Evolutionary conservation across 768 basidiomycete genomes (phyloP).

Genomic region (Paxillus involutus): DNA sequence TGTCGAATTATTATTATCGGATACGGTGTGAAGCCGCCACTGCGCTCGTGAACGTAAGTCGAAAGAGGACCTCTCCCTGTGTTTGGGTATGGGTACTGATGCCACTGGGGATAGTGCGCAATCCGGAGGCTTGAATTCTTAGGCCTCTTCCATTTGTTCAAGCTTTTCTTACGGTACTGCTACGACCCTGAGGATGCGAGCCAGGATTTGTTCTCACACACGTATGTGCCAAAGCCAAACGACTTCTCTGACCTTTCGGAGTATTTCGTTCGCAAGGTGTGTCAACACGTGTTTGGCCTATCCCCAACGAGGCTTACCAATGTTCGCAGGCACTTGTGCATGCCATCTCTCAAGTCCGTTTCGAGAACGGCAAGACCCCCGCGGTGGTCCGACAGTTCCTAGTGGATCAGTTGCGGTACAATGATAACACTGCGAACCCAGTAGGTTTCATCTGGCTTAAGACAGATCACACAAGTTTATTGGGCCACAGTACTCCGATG

Average conservation of each 20-base stretch:
- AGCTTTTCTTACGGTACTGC: constrained; percentile 87
- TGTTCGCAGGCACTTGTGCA: constrained; percentile 65
- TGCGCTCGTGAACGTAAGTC: constrained; percentile 75
- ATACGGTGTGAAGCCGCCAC: constrained; percentile 93
- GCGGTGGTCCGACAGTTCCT: constrained; percentile 84
- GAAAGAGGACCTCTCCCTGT: not conserved
- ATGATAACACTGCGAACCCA: constrained; percentile 90
- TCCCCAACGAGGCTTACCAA: constrained; percentile 4
- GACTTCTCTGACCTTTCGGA: constrained; percentile 90
- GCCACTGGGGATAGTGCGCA: constrained; percentile 62
- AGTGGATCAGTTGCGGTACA: constrained; percentile 90
- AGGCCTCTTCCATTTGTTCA: constrained; percentile 94
- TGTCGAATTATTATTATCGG: constrained; percentile 94
- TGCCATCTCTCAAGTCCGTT: constrained; percentile 83
- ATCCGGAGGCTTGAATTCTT: constrained; percentile 79
- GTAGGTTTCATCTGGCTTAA: constrained; percentile 44
- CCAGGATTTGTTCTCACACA: constrained; percentile 83
- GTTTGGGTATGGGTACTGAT: constrained; percentile 10
- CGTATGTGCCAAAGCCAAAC: constrained; percentile 93
- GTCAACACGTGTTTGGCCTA: not conserved
- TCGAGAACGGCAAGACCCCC: constrained; percentile 84
- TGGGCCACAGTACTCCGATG: constrained; percentile 75
- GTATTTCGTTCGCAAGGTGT: constrained; percentile 93
- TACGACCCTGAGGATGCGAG: constrained; percentile 83
- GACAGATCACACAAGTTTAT: constrained; percentile 1